These are phyloP conservation scores for Dalbergia oliveri DNA, from an alignment of 306 rosid genomes.

Conservation along the genomic window DNA sequence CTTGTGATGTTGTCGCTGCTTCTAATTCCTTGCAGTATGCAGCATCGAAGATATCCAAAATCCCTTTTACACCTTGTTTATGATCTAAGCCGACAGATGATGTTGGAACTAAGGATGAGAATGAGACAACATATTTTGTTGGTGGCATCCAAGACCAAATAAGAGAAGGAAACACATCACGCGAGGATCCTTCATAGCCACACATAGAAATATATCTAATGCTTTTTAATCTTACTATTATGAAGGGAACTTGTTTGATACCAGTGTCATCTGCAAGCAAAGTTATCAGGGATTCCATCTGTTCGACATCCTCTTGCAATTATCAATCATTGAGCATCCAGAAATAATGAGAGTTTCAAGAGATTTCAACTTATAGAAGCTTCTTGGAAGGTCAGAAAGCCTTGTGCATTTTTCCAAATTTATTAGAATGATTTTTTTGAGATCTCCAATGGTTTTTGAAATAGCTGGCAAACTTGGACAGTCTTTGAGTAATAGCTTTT, in stretches of 20 bases:
- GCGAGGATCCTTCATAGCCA: not conserved
- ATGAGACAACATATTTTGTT: not conserved
- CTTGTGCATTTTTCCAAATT: conserved; percentile 32
- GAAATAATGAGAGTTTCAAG: not conserved
- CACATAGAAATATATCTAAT: not conserved
- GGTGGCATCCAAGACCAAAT: conserved; percentile 1
- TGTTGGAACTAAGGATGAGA: not conserved
- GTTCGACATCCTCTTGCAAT: not conserved
- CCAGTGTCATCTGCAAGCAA: not conserved
- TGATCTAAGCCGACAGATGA: too few relatives aligned
- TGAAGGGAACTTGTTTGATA: not conserved
- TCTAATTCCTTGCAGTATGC: not conserved
- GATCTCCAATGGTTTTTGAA: conserved; percentile 35
- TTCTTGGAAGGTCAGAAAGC: conserved; percentile 32
- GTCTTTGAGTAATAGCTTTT: conserved; percentile 37
- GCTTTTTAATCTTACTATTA: not conserved
- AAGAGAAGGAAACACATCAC: not conserved
- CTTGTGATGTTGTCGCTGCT: not conserved
- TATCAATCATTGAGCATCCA: not conserved
- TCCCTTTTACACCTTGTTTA: not conserved
- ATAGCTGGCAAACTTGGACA: conserved; percentile 34
- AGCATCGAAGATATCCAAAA: not conserved
- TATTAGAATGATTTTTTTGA: not conserved
- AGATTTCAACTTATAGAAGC: conserved; percentile 2
- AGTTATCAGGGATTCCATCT: not conserved